These are phyloP conservation scores for Fusarium siculi DNA, from an alignment of 2,329 filamentous ascomycete species.

Conservation along the genomic window DNA sequence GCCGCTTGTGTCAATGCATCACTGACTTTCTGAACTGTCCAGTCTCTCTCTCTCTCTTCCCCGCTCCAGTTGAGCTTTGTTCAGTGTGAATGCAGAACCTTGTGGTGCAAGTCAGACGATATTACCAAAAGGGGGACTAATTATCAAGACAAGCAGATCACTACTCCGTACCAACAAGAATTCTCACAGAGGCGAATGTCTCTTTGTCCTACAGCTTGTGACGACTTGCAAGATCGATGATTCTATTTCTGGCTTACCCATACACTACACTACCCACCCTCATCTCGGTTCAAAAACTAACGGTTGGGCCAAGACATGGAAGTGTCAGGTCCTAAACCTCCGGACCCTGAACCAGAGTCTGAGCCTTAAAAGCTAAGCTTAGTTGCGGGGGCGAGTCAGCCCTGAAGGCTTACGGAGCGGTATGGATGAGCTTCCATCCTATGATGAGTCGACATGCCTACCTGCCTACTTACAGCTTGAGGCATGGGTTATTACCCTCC, in stretches of 20 bases:
- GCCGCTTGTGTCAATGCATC: constrained; percentile 4
- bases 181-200: not conserved
- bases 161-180: not conserved
- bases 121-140: not conserved
- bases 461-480: constrained; percentile 4
- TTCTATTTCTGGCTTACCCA: constrained; percentile 32
- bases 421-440: constrained; percentile 12
- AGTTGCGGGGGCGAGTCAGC: constrained; percentile 27
- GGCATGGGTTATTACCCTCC: constrained; percentile 7
- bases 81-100: not conserved
- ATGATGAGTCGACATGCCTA: constrained; percentile 7
- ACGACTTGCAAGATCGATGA: not conserved
- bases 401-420: constrained; percentile 16
- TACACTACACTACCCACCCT: constrained; percentile 19
- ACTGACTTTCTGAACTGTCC: constrained; percentile 2
- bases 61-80: not conserved
- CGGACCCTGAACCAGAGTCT: constrained; percentile 15
- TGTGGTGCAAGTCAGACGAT: not conserved
- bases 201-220: not conserved
- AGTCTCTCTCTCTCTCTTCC: not conserved
- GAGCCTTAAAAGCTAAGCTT: constrained; percentile 8
- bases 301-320: constrained; percentile 14
- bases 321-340: constrained; percentile 3
- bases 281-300: constrained; percentile 36
- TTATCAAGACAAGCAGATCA: not conserved